These are phyloP conservation scores for Camelina laxa DNA, from an alignment of 345 rosid species.

Conservation along the genomic window DNA sequence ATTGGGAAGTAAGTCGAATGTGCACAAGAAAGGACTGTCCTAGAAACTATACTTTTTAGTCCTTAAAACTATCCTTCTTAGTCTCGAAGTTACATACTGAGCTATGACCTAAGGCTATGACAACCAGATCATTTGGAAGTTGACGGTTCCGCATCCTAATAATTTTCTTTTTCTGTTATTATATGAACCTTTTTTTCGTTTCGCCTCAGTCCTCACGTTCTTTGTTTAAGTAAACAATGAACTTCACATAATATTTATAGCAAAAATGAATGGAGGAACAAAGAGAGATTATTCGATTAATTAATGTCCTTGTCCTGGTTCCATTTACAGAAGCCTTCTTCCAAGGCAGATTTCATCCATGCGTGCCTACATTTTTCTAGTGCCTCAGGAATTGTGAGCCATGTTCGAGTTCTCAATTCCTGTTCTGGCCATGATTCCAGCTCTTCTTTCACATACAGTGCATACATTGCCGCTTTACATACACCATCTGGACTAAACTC, in stretches of 20 bases:
- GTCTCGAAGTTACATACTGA: background rate
- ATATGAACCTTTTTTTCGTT: too few species aligned
- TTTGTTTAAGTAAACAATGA: too few species aligned
- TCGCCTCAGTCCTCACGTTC: too few species aligned
- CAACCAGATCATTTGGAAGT: too few species aligned
- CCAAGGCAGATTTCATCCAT: slow-evolving; percentile 82
- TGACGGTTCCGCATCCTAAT: too few species aligned
- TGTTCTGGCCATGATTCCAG: slow-evolving; percentile 79
- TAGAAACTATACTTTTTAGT: too few species aligned
- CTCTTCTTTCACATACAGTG: slow-evolving; percentile 73
- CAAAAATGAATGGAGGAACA: slow-evolving; percentile 1
- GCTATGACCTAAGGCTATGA: too few species aligned
- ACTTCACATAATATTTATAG: too few species aligned
- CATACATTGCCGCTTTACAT: slow-evolving; percentile 84
- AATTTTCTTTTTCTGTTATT: too few species aligned
- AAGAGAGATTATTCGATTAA: background rate
- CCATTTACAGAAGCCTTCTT: slow-evolving; percentile 62
- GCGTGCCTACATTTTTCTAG: slow-evolving; percentile 67
- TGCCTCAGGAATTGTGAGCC: slow-evolving; percentile 67
- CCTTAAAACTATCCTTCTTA: too few species aligned
- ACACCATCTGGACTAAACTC: slow-evolving; percentile 83
- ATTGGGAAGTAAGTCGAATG: background rate
- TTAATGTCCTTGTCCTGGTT: slow-evolving; percentile 42
- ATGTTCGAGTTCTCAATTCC: slow-evolving; percentile 62
- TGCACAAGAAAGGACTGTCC: background rate